Base-by-base conservation (phyloP, 768 basidiomycete genomes). In the Serendipita sp. region DNA sequence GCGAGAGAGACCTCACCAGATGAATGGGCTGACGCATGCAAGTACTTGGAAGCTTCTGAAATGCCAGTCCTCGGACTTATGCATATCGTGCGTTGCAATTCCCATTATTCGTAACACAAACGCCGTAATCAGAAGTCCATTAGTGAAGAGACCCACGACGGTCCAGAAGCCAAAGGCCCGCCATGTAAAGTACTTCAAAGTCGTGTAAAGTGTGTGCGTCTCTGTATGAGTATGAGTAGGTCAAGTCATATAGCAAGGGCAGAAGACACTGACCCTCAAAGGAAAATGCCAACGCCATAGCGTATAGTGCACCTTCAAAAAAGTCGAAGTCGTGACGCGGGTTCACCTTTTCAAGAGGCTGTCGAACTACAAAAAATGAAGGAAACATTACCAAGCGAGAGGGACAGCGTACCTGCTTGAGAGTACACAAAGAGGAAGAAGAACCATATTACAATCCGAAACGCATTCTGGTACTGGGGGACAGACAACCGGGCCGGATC, bases 101-200 rank as follows among this genome's bases (percentile, higher is more conserved):
- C 91, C 84, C 3, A 76, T 72, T 0, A 93, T 68, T 36, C 94
- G 87, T 53, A 95, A 73, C 4, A 76, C 70, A 70, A 94, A 93
- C 0, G 91, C 91, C 1, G 83, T 69, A 2, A 87, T 69, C 4
- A 97, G 78, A 1, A 95, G 75, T 0, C 77, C 73, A 70, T 94
- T 86, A 6, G 89, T 95, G 13, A 85, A 69, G 64, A 90, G 77
- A 11, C 84, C 80, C 46, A 91, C 76, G 31, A 80, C 68, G 64
- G 81, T 82, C 91, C 89, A 91, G 71, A 91, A 91, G 15, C 81
- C 81, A 69, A 93, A 82, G 2, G 88, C 85, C n/a, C 83, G 80
- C 79, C 83, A 88, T 13, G 88, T 85, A 37, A 86, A 86, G 67
- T 91, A 84, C 2, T 81, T 77, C 18, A 93, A 75, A 1, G 88